phyloP scores from a whole-genome alignment of 306 rosid genomes.

The Chamaecrista fasciculata region DNA sequence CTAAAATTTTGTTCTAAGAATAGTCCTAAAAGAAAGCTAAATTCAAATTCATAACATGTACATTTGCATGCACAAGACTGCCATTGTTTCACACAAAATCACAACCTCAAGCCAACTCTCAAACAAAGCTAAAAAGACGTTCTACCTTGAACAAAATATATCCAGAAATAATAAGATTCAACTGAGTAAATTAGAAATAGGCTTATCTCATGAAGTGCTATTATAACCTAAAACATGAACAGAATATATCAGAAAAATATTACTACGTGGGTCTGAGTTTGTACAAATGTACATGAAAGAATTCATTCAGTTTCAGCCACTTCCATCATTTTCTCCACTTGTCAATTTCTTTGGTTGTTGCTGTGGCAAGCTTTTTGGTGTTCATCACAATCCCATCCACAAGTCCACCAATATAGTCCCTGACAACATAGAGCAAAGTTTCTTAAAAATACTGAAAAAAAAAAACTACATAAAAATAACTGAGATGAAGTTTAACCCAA shows the following conservation, averaged over 20 bases:
- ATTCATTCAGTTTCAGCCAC: background rate
- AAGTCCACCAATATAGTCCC: conserved; percentile 67
- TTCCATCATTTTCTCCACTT: conserved; percentile 69
- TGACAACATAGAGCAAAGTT: conserved; percentile 27
- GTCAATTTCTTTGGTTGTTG: conserved; percentile 67
- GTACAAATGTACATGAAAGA: background rate
- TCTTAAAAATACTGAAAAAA: background rate
- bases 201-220: background rate
- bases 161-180: background rate
- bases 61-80: too few species aligned
- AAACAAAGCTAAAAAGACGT: too few species aligned
- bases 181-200: background rate
- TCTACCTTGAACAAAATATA: too few species aligned
- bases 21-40: too few species aligned
- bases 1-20: too few species aligned
- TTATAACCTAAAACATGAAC: conserved; percentile 7
- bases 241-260: background rate
- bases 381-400: conserved; percentile 63
- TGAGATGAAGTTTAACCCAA: conserved; percentile 16
- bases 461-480: background rate
- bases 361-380: conserved; percentile 62
- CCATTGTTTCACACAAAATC: too few species aligned
- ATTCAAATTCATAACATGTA: too few species aligned
- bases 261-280: background rate
- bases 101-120: too few species aligned